These are phyloP conservation scores for Pontederia crassipes DNA, from an alignment of 176 grass and related monocot genomes.

Conservation along the genomic window DNA sequence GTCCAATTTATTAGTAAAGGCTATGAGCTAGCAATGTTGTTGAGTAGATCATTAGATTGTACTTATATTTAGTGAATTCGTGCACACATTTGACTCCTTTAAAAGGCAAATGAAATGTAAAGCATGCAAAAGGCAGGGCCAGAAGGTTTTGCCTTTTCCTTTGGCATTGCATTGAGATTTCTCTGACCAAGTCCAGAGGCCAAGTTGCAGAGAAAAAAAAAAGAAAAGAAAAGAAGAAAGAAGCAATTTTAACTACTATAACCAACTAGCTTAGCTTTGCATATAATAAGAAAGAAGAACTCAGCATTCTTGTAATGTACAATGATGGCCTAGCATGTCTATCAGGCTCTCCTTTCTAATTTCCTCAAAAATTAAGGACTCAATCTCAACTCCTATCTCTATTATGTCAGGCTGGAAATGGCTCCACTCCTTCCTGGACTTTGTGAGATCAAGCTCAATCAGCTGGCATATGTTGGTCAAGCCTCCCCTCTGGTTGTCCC, in stretches of 20 bases:
- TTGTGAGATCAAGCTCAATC: constrained; percentile 46
- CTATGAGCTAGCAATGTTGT: too few species aligned
- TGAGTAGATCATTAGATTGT: neutral
- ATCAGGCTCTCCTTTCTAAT: constrained; percentile 52
- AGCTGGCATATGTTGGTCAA: constrained; percentile 43
- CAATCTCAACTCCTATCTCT: constrained; percentile 56
- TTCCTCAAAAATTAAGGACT: constrained; percentile 82
- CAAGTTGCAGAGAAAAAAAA: neutral
- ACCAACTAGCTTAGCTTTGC: neutral
- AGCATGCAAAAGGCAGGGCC: neutral
- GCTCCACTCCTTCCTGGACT: constrained; percentile 38
- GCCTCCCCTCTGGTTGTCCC: constrained; percentile 52
- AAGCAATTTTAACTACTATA: neutral
- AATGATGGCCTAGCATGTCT: constrained; percentile 47
- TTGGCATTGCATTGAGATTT: neutral
- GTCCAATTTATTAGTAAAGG: too few species aligned
- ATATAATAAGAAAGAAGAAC: constrained; percentile 13
- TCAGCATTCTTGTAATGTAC: constrained; percentile 45
- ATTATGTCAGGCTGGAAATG: constrained; percentile 23
- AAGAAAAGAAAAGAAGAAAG: neutral
- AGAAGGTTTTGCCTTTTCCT: constrained; percentile 5
- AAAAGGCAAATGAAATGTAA: neutral
- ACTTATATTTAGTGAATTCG: neutral
- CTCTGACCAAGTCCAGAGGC: neutral
- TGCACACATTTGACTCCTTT: neutral